These are phyloP conservation scores for Neoarthrinium moseri DNA, from an alignment of 2,329 filamentous ascomycete genomes.

Conservation along the genomic window DNA sequence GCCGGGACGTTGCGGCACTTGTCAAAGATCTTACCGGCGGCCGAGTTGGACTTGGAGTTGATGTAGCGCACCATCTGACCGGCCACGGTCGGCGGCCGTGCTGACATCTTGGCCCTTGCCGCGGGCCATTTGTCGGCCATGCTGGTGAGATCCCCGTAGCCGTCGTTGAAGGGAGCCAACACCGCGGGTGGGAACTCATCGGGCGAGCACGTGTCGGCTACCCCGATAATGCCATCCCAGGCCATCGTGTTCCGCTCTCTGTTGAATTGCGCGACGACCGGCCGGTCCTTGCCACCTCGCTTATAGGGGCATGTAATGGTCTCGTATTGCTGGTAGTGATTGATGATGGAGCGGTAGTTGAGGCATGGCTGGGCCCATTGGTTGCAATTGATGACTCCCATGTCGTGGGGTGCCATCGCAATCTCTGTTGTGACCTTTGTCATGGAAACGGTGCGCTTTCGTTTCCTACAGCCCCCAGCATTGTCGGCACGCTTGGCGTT, in stretches of 20 bases:
- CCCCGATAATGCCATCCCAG: no score
- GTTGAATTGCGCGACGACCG: not conserved
- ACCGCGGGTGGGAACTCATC: conserved; percentile 5
- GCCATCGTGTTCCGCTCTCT: conserved; percentile 1
- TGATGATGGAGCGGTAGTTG: conserved; percentile 4
- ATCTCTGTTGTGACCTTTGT: not conserved
- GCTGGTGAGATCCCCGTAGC: not conserved
- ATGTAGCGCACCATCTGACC: not conserved
- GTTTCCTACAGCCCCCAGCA: not conserved
- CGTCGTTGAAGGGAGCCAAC: not conserved
- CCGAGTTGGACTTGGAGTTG: not conserved
- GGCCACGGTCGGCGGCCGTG: not conserved
- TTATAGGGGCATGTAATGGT: conserved; percentile 1
- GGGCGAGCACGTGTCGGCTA: conserved; percentile 1
- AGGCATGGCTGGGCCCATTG: not conserved
- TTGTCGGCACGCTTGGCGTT: no score
- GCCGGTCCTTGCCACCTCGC: not conserved
- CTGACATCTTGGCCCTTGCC: not conserved
- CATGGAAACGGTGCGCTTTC: not conserved
- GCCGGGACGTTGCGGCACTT: not conserved
- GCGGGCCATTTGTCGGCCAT: no score
- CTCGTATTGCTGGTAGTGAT: not conserved
- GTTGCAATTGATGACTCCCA: not conserved
- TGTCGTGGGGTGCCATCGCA: not conserved
- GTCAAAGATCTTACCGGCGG: not conserved